Evolutionary conservation across 2,329 filamentous ascomycete genomes (phyloP).

Genomic region (Monosporascus cannonballus): DNA sequence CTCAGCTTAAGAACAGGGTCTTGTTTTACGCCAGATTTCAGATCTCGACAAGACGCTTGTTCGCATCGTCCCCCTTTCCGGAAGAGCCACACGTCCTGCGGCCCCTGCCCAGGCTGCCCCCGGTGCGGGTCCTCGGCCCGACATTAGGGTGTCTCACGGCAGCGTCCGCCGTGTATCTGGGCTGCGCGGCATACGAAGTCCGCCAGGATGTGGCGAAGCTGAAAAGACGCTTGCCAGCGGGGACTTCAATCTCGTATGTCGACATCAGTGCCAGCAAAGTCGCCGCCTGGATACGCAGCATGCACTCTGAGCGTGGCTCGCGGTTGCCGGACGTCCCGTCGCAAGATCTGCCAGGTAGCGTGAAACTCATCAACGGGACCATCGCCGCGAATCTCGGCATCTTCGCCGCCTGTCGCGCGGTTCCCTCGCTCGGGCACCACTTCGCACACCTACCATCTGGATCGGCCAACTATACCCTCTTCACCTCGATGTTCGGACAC

Average conservation of each 20-base stretch:
- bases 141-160: slow-evolving; percentile 17
- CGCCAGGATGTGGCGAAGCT: slow-evolving; percentile 11
- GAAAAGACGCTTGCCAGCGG: not conserved
- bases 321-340: not conserved
- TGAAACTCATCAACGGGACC: slow-evolving; percentile 7
- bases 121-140: slow-evolving; percentile 16
- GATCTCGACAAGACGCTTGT: not conserved
- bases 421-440: not conserved
- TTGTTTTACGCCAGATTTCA: too few species aligned
- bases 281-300: not conserved
- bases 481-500: slow-evolving; percentile 22
- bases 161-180: slow-evolving; percentile 17
- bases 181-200: slow-evolving; percentile 21
- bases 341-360: not conserved
- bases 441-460: slow-evolving; percentile 13
- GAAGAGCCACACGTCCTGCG: not conserved
- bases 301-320: not conserved
- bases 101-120: not conserved
- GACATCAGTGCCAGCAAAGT: slow-evolving; percentile 2
- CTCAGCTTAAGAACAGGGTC: too few species aligned
- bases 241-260: slow-evolving; percentile 8
- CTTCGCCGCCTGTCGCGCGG: slow-evolving; percentile 2
- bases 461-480: slow-evolving; percentile 17
- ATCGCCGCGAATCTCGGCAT: slow-evolving; percentile 11
- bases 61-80: not conserved